phyloP scores from a whole-genome alignment of 192 early-diverging fungal genomes.

The Paraglomus occultum region DNA sequence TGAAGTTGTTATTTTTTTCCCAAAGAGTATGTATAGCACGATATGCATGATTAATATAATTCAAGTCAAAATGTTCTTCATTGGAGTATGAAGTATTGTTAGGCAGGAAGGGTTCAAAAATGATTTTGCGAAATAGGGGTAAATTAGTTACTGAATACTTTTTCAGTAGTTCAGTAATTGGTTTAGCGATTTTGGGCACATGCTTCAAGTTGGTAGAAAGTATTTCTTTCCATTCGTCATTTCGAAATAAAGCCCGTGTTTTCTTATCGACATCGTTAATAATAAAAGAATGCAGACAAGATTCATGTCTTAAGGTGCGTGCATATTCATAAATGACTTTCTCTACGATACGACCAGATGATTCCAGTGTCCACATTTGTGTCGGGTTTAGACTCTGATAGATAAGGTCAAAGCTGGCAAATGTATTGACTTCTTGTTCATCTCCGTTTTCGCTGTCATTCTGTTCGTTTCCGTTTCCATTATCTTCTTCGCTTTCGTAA shows the following conservation, averaged over 20 bases:
- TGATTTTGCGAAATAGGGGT: slow-evolving; percentile 3
- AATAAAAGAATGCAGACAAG: slow-evolving; percentile 5
- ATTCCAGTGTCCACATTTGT: not conserved
- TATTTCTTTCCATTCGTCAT: slow-evolving; percentile 2
- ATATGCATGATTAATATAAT: slow-evolving; percentile 13
- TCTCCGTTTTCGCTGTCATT: slow-evolving; percentile 6
- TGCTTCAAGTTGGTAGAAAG: not conserved
- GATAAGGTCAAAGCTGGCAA: not conserved
- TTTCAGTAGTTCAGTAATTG: slow-evolving; percentile 8
- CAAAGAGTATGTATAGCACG: not conserved
- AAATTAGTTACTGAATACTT: slow-evolving; percentile 9
- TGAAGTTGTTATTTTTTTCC: not conserved
- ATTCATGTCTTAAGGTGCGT: slow-evolving; percentile 10
- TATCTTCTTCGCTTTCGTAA: too few species aligned
- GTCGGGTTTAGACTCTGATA: not conserved
- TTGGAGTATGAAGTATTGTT: slow-evolving; percentile 1
- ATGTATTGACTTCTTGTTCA: not conserved
- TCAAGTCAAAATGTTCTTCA: not conserved
- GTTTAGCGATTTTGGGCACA: slow-evolving; percentile 8
- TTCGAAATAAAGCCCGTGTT: slow-evolving; percentile 4
- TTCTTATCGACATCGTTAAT: slow-evolving; percentile 10
- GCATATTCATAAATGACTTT: slow-evolving; percentile 12
- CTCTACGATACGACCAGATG: not conserved
- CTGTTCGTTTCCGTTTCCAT: too few species aligned
- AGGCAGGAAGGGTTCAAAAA: slow-evolving; percentile 15